Percentiles rank a stretch among this genome's conserved stretches.
Evolutionary conservation across 257 asterid genomes (phyloP).

Genomic region (Fraxinus excelsior): DNA sequence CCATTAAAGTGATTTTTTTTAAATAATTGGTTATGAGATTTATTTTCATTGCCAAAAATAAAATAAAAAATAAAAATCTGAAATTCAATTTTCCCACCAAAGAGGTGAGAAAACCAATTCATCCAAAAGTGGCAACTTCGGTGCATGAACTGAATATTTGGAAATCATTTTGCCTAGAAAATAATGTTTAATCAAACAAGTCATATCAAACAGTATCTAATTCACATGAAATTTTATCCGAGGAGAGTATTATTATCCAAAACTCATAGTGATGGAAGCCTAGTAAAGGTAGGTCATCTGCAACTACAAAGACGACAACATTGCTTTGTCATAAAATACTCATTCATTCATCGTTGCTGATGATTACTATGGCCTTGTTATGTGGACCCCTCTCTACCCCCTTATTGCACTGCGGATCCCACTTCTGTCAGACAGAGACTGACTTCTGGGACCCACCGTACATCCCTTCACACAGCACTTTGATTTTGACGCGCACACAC

Average conservation of each 20-base stretch:
- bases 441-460: conserved; percentile 32
- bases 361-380: background rate
- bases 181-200: too few relatives aligned
- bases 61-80: too few relatives aligned
- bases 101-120: too few relatives aligned
- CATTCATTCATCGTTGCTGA: conserved; percentile 23
- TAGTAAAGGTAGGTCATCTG: conserved; percentile 7
- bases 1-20: too few relatives aligned
- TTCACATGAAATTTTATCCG: background rate
- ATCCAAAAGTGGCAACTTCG: too few relatives aligned
- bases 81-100: too few relatives aligned
- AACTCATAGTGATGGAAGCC: background rate
- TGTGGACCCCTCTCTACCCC: conserved; percentile 24
- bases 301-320: background rate
- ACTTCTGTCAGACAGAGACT: conserved; percentile 29
- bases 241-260: background rate
- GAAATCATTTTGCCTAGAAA: too few relatives aligned
- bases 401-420: conserved; percentile 24
- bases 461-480: conserved; percentile 22
- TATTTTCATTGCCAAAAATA: too few relatives aligned
- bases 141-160: too few relatives aligned
- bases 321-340: conserved; percentile 14
- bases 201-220: too few relatives aligned
- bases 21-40: too few relatives aligned
- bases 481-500: conserved; percentile 42